Evolutionary conservation across 2,329 filamentous ascomycete genomes (phyloP), one percentile per base, ranked within the genome.

Genomic region (Hymenoscyphus fructigenus): DNA sequence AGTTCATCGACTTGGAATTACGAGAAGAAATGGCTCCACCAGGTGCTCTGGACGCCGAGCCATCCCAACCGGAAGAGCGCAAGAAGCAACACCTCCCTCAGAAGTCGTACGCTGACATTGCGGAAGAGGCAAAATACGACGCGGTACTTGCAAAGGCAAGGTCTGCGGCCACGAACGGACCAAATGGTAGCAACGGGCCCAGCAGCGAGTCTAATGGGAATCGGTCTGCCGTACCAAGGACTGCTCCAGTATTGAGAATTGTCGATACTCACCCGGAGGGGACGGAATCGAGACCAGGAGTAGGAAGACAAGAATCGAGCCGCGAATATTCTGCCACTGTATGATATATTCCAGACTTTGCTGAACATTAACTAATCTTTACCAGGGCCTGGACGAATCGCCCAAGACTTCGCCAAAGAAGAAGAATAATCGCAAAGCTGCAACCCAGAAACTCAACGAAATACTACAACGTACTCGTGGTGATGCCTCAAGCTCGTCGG

Each of bases 101-200:
- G 15, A 81, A 79, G 66, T 78, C 76, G 29, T 79, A 79, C 64
- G 77, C 75, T 57, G 76, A 76, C 68, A 78, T 72, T 34, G 72
- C 69, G 4, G 70, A 75, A 61, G 67, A 73, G 59, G 65, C 67
- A 57, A 50, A 50, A 50, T 50, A 10, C 44, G 44, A 36, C 44
- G n/a, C 44, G 34, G 34, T 36, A 36, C 34, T 36, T 36, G 34
- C 44, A 10, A 50, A 50, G 44, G 64, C 60, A 26, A 57, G 41
- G 26, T 20, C 15, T 17, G 17, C 20, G 17, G 14, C 26, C 23
- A 9, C 15, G 20, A 64, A 65, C 59, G 57, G 26, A 28, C 23
- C 34, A 28, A 67, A 64, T 62, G 64, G 56, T 29, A 60, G 26
- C 3, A 60, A 65, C 29, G 61, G 60, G 15, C 57, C 26, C 10